Evolutionary conservation across 106 monocot genomes (phyloP), one percentile per base, ranked within the genome.

Genomic region (Cymbidium sinense): DNA sequence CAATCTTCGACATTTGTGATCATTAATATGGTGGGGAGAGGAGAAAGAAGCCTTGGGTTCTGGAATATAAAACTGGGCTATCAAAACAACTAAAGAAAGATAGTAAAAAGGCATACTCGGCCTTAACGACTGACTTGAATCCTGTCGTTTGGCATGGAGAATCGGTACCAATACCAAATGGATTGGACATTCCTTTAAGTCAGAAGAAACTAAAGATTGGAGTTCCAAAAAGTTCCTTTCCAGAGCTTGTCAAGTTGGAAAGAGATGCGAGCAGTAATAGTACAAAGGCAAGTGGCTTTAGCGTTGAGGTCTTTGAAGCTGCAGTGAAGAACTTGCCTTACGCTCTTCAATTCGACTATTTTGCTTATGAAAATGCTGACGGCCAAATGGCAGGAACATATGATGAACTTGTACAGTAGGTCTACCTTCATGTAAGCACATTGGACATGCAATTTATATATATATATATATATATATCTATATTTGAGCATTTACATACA

Each of bases 261-360:
- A 79, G 7, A 11, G 75, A 86, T 31, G 71, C 78, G 1, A 13
- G 33, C 34, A 89, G 78, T 15, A 89, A 89, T 76, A 51, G 7
- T 36, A 86, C 62, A n/a, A 51, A 30, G 1, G 86, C 76, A 11
- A 73, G 61, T 4, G 89, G 89, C 52, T 89, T 41, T 39, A 54
- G 76, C 58, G 81, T 89, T 29, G 86, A 89, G 54, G 83, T 89
- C 30, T 89, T 89, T 51, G 86, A 89, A 51, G 86, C 83, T 62
- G 86, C 78, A 25, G 54, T 86, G 30, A 34, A 72, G 43, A 70
- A 23, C 36, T 55, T 89, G 73, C 86, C 88, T 0, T 89, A 89
- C 64, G 86, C 83, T 1, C 35, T 89, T 70, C 69, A 76, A 10
- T 52, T 81, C 70, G 83, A 86, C 65, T 89, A 86, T 43, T 50